phyloP scores from a whole-genome alignment of 176 grass and related monocot species.

The Oryza meyeriana region DNA sequence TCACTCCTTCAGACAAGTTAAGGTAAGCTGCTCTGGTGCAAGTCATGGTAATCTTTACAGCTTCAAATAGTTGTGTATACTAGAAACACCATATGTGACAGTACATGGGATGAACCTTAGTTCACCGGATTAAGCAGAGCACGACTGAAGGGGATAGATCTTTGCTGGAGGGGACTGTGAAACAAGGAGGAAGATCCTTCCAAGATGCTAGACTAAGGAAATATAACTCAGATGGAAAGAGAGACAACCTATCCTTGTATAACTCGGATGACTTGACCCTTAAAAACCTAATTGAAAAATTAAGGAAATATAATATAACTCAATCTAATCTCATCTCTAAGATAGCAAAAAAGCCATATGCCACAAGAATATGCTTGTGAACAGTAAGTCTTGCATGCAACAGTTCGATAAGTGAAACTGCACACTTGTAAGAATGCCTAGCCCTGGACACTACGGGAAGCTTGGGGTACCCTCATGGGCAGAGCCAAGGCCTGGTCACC shows the following conservation, averaged over 20 bases:
- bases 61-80: not conserved
- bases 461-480: constrained; percentile 4
- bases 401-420: not conserved
- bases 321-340: not conserved
- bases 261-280: not conserved
- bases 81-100: constrained; percentile 8
- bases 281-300: not conserved
- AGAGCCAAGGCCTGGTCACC: too few species aligned
- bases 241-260: not conserved
- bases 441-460: not conserved
- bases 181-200: not conserved
- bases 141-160: not conserved
- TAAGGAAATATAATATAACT: not conserved
- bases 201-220: not conserved
- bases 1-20: constrained; percentile 76
- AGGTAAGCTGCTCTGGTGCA: constrained; percentile 48
- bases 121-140: not conserved
- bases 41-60: not conserved
- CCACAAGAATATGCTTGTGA: not conserved
- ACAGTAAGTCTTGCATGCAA: too few species aligned
- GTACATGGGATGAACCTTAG: not conserved
- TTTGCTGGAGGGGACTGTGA: not conserved
- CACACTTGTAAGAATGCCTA: not conserved
- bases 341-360: too few species aligned
- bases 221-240: not conserved